Evolutionary conservation across 495 filamentous ascomycete species (phyloP), one percentile per base, ranked within the genome.

Genomic region (Annulohypoxylon bovei): DNA sequence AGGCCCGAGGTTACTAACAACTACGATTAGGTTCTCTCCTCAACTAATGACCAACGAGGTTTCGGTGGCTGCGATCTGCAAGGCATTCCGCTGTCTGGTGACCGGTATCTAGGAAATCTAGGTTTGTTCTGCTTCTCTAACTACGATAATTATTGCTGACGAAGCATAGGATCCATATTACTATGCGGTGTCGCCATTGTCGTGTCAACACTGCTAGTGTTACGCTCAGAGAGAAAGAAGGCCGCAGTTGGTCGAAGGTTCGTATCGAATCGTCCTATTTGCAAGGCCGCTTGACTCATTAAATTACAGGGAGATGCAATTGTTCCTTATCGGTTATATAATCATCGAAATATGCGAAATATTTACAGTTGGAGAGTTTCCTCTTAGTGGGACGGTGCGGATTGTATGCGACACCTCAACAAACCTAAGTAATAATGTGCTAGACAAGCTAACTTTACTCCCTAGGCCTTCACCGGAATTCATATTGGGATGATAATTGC

Each of bases 241-340:
- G 95, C 95, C 65, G 95, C 95, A 56, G 95, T 99, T 47, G 95
- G 95, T 39, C 85, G 95, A 81, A 92, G 95, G 95, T 97, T 81
- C 65, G 81, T 78, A 44, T 37, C 56, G 16, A 14, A 50, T 55
- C 14, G 16, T 9, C 40, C 6, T 25, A 30, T 16, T 7, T 18
- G 16, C 6, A 27, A 46, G 33, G 7, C 27, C 6, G 6, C 6
- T 54, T 50, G 7, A 65, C 77, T 82, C 71, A 82, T 66, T 5
- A 27, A 30, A 9, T 56, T 75, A 70, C 71, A 98, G 95, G 78
- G 95, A 99, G 75, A 98, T 98, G 82, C 95, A 99, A 86, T 76
- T 97, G 39, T 97, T 98, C 80, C 84, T 99, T 22, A 42, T 93
- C 18, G 90, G 91, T 37, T 99, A 93, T 74, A 91, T 97, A 46